Percentiles rank a stretch among this genome's conserved stretches.
Evolutionary conservation across 768 basidiomycete genomes (phyloP).

Genomic region (Gautieria morchelliformis): DNA sequence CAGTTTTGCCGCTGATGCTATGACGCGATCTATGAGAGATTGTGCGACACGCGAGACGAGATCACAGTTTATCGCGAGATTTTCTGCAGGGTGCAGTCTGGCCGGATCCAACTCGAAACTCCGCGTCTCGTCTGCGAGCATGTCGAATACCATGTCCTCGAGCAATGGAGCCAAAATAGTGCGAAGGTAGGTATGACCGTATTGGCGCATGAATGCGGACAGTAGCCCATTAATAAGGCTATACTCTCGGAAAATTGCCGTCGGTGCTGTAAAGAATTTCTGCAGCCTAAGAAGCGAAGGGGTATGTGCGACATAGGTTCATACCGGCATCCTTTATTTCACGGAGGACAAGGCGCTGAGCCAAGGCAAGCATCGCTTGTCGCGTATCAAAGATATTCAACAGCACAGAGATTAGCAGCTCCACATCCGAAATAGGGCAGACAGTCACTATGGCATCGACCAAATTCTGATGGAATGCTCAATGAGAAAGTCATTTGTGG

Average conservation of each 20-base stretch:
- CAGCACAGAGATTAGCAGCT: slow-evolving; percentile 67
- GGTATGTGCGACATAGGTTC: slow-evolving; percentile 2
- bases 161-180: slow-evolving; percentile 69
- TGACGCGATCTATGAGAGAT: slow-evolving; percentile 66
- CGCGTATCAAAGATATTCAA: slow-evolving; percentile 81
- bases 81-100: slow-evolving; percentile 38
- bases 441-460: slow-evolving; percentile 74
- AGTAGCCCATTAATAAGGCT: slow-evolving; percentile 80
- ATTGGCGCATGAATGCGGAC: slow-evolving; percentile 74
- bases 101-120: slow-evolving; percentile 71
- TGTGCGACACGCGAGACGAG: slow-evolving; percentile 67
- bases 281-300: neutral
- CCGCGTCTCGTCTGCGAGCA: slow-evolving; percentile 49
- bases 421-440: slow-evolving; percentile 69
- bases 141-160: slow-evolving; percentile 49
- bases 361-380: slow-evolving; percentile 55
- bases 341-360: slow-evolving; percentile 77
- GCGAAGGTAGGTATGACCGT: slow-evolving; percentile 84
- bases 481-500: neutral
- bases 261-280: slow-evolving; percentile 47
- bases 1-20: slow-evolving; percentile 55
- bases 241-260: slow-evolving; percentile 76
- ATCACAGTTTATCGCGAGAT: slow-evolving; percentile 48
- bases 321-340: slow-evolving; percentile 74
- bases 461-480: slow-evolving; percentile 29